phyloP scores from a whole-genome alignment of 2,329 filamentous ascomycete species.

The Rhynchosporium secalis region DNA sequence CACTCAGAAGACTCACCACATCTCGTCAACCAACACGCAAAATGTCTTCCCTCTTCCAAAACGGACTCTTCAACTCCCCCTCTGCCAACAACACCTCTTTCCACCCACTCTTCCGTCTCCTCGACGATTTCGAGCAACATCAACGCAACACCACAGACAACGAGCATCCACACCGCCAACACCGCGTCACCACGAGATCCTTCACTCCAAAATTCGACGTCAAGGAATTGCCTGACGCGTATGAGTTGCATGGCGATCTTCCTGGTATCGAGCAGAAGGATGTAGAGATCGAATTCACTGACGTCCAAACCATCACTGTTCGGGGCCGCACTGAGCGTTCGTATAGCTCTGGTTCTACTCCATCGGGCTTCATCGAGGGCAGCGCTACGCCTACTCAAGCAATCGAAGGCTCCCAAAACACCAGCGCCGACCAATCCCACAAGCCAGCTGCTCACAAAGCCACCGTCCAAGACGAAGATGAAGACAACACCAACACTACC shows the following conservation, averaged over 20 bases:
- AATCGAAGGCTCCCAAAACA: constrained; percentile 1
- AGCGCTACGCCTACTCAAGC: neutral
- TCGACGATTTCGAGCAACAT: constrained; percentile 64
- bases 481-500: neutral
- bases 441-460: constrained; percentile 44
- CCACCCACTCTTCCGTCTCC: constrained; percentile 62
- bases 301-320: constrained; percentile 70
- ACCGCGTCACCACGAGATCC: constrained; percentile 40
- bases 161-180: constrained; percentile 21
- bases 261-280: constrained; percentile 74
- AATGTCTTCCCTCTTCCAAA: constrained; percentile 63
- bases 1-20: constrained; percentile 28
- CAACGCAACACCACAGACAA: constrained; percentile 32
- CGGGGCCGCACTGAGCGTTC: constrained; percentile 68
- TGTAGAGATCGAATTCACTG: constrained; percentile 76
- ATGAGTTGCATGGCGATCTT: constrained; percentile 79
- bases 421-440: neutral
- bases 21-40: constrained; percentile 41
- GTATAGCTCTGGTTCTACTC: constrained; percentile 48
- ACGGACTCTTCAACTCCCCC: constrained; percentile 45
- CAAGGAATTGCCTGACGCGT: constrained; percentile 65
- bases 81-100: constrained; percentile 49
- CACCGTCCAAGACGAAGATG: constrained; percentile 54
- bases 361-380: constrained; percentile 51
- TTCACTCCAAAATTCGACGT: constrained; percentile 81